These are phyloP conservation scores for Phytophthora meadii DNA, from an alignment of 352 stramenopile species.

Conservation along the genomic window DNA sequence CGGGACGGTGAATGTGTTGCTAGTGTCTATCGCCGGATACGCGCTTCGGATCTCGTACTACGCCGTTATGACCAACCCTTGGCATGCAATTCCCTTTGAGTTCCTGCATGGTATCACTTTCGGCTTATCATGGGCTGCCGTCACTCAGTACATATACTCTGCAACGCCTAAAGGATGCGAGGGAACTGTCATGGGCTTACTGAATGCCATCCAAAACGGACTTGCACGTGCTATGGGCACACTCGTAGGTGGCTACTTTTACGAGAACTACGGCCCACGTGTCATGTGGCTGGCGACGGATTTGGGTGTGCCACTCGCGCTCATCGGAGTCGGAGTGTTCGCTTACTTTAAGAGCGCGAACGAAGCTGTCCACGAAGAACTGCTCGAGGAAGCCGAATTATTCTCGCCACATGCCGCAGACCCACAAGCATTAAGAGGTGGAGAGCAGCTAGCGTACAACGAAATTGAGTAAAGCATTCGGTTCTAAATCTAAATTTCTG, in stretches of 20 bases:
- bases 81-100: constrained; percentile 75
- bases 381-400: constrained; percentile 30
- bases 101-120: constrained; percentile 78
- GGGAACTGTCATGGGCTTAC: constrained; percentile 72
- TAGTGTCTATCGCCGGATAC: constrained; percentile 59
- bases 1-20: constrained; percentile 64
- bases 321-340: constrained; percentile 61
- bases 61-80: constrained; percentile 65
- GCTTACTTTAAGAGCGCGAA: constrained; percentile 59
- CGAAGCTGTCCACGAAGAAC: constrained; percentile 40
- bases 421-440: constrained; percentile 20
- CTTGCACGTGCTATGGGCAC: constrained; percentile 63
- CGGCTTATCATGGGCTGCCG: constrained; percentile 64
- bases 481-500: background rate
- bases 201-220: constrained; percentile 76
- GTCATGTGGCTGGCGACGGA: constrained; percentile 72
- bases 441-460: constrained; percentile 14
- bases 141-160: constrained; percentile 74
- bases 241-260: constrained; percentile 74
- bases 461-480: constrained; percentile 12
- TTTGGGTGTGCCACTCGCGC: constrained; percentile 66
- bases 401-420: constrained; percentile 27
- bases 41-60: constrained; percentile 69
- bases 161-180: constrained; percentile 59
- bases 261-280: constrained; percentile 62